Evolutionary conservation across 2,329 filamentous ascomycete genomes (phyloP), one percentile per base, ranked within the genome.

Genomic region (Aspergillus fischeri): DNA sequence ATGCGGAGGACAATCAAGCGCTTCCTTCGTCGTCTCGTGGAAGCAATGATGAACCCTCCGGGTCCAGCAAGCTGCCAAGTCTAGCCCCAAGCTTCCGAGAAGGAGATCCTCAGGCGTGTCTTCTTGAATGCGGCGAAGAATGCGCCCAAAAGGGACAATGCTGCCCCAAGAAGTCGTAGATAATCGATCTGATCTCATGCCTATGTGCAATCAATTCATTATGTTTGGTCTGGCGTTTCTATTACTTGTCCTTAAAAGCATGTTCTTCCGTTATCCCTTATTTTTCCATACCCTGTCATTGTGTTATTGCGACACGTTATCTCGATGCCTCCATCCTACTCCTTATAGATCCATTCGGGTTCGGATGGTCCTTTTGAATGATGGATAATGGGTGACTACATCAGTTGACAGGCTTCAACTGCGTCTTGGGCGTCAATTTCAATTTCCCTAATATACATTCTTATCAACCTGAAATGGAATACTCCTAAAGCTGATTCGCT

Each of bases 81-180:
- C 67, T 70, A 28, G 68, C 72, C 11, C 69, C 65, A 4, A 78
- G 73, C 60, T 49, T 76, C 27, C 69, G 69, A 7, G 72, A 73
- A 25, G 71, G 72, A 8, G 72, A 74, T 28, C 62, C 71, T 5
- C 68, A 69, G 45, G 72, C 75, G 9, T 80, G 78, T 59, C 68
- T 80, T n/a, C 67, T 80, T 8, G 77, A 79, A 54, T 80, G 78
- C 56, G 75, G 75, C n/a, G 74, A 78, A 48, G 73, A 75, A 53
- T 80, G 78, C 55, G 74, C 71, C 35, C 65, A 69, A 11, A 68
- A 66, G 49, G 68, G 70, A 24, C 75, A 78, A 60, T 79, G 77
- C 61, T 79, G 77, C 56, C 73, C 74, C 9, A 72, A 69, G 58
- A 66, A 70, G 54, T 63, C 64, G 11, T 35, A 35, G 32, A 29